Conservation (phyloP, 345 rosid species). For the Eutrema heterophyllum region DNA sequence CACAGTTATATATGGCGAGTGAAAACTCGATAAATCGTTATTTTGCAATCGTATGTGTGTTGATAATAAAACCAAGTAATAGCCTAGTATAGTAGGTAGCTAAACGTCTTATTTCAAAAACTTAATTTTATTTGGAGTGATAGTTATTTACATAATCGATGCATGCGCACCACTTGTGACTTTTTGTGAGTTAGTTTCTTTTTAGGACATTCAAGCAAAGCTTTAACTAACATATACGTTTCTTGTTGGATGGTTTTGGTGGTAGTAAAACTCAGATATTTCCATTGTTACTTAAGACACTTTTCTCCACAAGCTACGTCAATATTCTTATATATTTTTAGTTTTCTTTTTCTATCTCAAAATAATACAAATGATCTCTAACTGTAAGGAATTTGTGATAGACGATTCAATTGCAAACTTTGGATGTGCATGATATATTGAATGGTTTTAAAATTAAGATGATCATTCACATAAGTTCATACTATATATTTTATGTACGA, state of each 20-base stretch:
- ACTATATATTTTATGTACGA: too few species aligned
- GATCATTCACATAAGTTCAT: background rate
- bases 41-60: background rate
- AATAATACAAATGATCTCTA: background rate
- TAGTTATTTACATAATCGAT: background rate
- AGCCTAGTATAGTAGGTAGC: too few species aligned
- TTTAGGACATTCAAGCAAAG: conserved; percentile 18
- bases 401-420: background rate
- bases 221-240: conserved; percentile 31
- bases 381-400: background rate
- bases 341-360: background rate
- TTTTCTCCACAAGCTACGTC: background rate
- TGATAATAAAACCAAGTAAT: background rate
- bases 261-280: conserved; percentile 7
- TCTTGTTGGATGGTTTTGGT: conserved; percentile 24
- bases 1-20: background rate
- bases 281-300: background rate
- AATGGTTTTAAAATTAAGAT: background rate
- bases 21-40: background rate
- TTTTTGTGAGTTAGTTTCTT: conserved; percentile 13
- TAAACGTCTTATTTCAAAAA: background rate
- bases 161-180: conserved; percentile 30
- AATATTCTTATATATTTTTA: background rate
- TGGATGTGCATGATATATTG: background rate
- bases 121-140: background rate